These are phyloP conservation scores for Jackrogersella minutella DNA, from an alignment of 495 filamentous ascomycete genomes.

Conservation along the genomic window DNA sequence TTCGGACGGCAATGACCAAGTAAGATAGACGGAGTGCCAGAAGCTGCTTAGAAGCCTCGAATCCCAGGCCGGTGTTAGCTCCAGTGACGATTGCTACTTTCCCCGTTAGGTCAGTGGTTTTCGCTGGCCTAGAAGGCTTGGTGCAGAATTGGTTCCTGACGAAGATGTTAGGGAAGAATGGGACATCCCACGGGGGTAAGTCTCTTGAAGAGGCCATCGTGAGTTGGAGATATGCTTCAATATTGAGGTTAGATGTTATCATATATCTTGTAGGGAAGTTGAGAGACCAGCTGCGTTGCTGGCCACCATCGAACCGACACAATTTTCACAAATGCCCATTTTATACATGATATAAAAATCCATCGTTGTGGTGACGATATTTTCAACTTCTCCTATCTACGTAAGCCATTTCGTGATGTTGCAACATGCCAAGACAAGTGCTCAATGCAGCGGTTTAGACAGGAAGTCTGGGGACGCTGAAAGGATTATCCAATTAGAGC, in stretches of 20 bases:
- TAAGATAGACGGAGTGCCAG: slow-evolving; percentile 53
- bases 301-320: neutral
- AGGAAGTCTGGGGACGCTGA: neutral
- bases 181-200: slow-evolving; percentile 21
- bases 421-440: neutral
- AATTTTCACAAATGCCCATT: neutral
- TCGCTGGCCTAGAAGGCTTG: slow-evolving; percentile 37
- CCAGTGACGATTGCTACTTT: slow-evolving; percentile 61
- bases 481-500: slow-evolving; percentile 10
- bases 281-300: neutral
- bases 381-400: neutral
- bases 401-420: neutral
- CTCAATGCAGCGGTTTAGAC: neutral
- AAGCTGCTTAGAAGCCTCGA: slow-evolving; percentile 57
- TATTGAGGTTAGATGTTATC: neutral
- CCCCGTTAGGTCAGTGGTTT: slow-evolving; percentile 41
- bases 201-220: slow-evolving; percentile 29
- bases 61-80: slow-evolving; percentile 56
- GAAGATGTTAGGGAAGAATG: slow-evolving; percentile 29
- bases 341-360: slow-evolving; percentile 11
- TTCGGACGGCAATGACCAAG: slow-evolving; percentile 66
- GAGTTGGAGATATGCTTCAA: neutral
- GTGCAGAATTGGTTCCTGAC: slow-evolving; percentile 47
- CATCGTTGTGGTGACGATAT: neutral
- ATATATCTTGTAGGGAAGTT: neutral